Percentiles rank a stretch among this genome's conserved stretches.
Evolutionary conservation across 768 basidiomycete species (phyloP).

Genomic region (Pleurotus salmoneostramineus): DNA sequence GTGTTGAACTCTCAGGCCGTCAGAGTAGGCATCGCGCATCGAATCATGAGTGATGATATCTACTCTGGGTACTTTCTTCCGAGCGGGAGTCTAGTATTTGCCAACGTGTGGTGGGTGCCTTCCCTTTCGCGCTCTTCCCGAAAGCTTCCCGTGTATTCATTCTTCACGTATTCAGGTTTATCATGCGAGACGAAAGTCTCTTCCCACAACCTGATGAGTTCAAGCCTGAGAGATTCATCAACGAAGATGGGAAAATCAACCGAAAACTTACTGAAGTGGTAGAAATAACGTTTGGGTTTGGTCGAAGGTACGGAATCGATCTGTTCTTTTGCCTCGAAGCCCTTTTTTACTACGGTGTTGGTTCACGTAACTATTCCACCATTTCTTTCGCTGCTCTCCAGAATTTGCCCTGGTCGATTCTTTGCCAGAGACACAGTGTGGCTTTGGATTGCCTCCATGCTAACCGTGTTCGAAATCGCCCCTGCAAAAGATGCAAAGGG

Average conservation of each 20-base stretch:
- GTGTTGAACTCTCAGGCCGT: not conserved
- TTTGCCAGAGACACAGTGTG: constrained; percentile 24
- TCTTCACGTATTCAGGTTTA: constrained; percentile 18
- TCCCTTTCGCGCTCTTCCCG: not conserved
- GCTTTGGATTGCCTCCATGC: constrained; percentile 24
- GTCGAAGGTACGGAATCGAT: constrained; percentile 14
- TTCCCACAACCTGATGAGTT: constrained; percentile 34
- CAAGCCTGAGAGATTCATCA: constrained; percentile 31
- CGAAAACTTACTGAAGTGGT: constrained; percentile 10
- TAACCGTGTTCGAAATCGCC: constrained; percentile 1
- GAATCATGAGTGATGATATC: constrained; percentile 5
- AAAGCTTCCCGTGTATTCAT: not conserved
- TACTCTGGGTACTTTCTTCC: constrained; percentile 14
- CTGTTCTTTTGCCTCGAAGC: no score
- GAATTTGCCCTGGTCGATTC: constrained; percentile 12
- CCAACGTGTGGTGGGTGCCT: constrained; percentile 12
- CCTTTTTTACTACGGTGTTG: no score
- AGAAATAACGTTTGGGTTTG: constrained; percentile 17
- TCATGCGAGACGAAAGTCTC: constrained; percentile 25
- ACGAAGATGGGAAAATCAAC: constrained; percentile 16
- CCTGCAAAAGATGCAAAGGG: no score
- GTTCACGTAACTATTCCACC: not conserved
- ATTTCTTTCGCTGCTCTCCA: not conserved
- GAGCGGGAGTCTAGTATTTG: constrained; percentile 10
- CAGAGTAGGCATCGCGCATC: constrained; percentile 10